Evolutionary conservation across 108 stramenopile genomes (phyloP).

Genomic region (Nitzschia sp.): DNA sequence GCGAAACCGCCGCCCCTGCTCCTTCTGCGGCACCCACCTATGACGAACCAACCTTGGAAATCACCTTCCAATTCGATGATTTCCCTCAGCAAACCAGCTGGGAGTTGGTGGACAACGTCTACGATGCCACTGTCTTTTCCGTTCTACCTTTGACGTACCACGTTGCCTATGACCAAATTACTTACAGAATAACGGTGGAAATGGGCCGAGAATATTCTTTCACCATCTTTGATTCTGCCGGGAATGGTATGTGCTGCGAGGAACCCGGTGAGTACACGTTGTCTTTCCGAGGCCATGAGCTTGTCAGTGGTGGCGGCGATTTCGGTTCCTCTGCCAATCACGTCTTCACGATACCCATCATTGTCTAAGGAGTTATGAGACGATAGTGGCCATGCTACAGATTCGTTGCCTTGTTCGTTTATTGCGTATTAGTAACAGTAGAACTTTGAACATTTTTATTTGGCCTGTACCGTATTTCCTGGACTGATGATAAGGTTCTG

Average conservation of each 20-base stretch:
- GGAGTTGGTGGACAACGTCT: not conserved
- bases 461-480: too few species aligned
- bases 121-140: not conserved
- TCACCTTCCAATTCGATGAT: constrained; percentile 5
- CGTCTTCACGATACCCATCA: constrained; percentile 1
- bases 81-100: constrained; percentile 3
- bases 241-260: constrained; percentile 4
- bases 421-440: too few species aligned
- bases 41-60: not conserved
- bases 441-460: too few species aligned
- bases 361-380: not conserved
- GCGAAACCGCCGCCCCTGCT: not conserved
- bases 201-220: not conserved
- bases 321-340: not conserved
- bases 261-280: constrained; percentile 1
- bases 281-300: not conserved
- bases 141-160: not conserved
- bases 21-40: constrained; percentile 2
- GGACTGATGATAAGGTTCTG: too few species aligned
- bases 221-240: not conserved
- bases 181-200: constrained; percentile 1
- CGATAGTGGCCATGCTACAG: too few species aligned
- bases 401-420: too few species aligned
- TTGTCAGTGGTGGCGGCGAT: not conserved
- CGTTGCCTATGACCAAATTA: not conserved